Percentiles rank a stretch among this genome's conserved stretches.
phyloP scores from a whole-genome alignment of 2,329 filamentous ascomycete species.

The Corniculantispora saksenae region DNA sequence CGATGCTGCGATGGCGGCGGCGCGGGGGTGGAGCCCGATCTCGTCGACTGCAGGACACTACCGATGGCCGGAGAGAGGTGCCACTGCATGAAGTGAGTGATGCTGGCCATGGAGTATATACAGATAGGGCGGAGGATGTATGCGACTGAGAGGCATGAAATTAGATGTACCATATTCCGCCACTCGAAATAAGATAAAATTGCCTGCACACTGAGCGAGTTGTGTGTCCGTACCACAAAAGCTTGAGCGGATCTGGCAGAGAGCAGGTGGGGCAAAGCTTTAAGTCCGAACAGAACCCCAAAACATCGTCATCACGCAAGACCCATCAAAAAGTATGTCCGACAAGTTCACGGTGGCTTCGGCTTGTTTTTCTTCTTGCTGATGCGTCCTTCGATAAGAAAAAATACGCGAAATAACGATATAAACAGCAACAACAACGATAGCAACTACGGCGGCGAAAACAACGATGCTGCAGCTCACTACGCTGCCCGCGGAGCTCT shows the following conservation, averaged over 20 bases:
- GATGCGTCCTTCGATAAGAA: too few species aligned
- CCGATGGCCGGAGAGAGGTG: background rate
- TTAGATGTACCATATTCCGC: too few species aligned
- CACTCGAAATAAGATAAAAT: too few species aligned
- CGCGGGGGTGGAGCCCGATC: slow-evolving; percentile 9
- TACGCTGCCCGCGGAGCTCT: slow-evolving; percentile 61
- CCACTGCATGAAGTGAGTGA: background rate
- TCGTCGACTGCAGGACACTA: background rate
- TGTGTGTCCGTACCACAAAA: too few species aligned
- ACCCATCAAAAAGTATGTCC: background rate
- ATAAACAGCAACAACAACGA: too few species aligned
- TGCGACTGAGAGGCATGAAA: too few species aligned
- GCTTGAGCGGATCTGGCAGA: background rate
- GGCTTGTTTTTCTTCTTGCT: background rate
- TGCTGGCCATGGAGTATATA: background rate
- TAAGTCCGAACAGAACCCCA: background rate
- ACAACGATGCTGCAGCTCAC: slow-evolving; percentile 35
- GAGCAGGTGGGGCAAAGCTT: background rate
- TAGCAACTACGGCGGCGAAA: too few species aligned
- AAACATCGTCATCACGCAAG: background rate
- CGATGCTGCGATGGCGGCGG: background rate
- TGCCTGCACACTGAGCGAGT: too few species aligned
- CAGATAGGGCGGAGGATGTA: too few species aligned
- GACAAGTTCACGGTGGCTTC: background rate
- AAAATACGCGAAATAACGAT: too few species aligned